Conservation (phyloP, 768 basidiomycete species). For the Clavaria fumosa region DNA sequence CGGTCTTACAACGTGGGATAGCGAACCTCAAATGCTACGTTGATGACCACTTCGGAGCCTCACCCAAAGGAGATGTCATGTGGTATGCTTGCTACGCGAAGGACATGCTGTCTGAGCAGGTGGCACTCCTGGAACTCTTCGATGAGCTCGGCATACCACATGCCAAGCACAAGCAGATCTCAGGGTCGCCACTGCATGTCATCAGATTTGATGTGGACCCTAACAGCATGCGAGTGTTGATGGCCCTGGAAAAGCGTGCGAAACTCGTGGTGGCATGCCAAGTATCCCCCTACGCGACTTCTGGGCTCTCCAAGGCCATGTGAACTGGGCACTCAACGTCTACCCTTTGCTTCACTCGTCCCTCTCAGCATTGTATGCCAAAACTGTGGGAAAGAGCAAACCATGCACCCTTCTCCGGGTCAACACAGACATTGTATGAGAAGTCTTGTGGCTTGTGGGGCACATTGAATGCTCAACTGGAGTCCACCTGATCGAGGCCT, state of each 20-base stretch:
- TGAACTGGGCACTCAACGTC: too few relatives aligned
- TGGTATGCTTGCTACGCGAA: constrained; percentile 19
- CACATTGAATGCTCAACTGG: too few relatives aligned
- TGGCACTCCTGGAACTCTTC: constrained; percentile 21
- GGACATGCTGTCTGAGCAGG: constrained; percentile 18
- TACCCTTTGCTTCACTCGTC: too few relatives aligned
- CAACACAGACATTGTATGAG: too few relatives aligned
- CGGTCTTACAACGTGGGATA: constrained; percentile 10
- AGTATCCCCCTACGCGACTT: too few relatives aligned
- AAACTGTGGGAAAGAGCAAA: too few relatives aligned
- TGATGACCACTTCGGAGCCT: constrained; percentile 19
- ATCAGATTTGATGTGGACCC: constrained; percentile 26
- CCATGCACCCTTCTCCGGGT: too few relatives aligned
- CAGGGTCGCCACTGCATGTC: constrained; percentile 17
- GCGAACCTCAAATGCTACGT: constrained; percentile 16
- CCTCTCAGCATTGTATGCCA: too few relatives aligned
- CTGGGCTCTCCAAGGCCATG: too few relatives aligned
- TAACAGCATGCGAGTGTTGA: constrained; percentile 16
- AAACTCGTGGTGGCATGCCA: too few relatives aligned
- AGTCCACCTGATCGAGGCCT: too few relatives aligned
- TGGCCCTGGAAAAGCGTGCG: constrained; percentile 6
- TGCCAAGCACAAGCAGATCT: constrained; percentile 23
- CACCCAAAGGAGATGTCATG: constrained; percentile 9
- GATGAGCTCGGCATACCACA: constrained; percentile 27
- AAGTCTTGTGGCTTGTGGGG: too few relatives aligned